These are phyloP conservation scores for Noccaea caerulescens DNA, from an alignment of 345 rosid species.

Conservation along the genomic window DNA sequence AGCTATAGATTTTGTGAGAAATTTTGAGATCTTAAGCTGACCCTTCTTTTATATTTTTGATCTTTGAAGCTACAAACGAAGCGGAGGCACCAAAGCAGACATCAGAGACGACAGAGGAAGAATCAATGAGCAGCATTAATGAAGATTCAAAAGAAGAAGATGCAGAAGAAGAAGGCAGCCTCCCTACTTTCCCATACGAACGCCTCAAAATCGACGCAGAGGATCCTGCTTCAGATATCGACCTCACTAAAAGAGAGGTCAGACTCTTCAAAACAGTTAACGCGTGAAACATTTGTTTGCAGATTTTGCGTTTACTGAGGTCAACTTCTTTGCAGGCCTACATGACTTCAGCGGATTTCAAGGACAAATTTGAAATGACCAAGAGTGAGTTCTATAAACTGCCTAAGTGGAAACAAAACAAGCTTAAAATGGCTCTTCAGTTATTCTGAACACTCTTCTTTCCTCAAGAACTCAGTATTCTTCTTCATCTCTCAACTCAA, in stretches of 20 bases:
- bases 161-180: slow-evolving; percentile 84
- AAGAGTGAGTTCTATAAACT: slow-evolving; percentile 78
- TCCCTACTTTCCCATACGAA: slow-evolving; percentile 78
- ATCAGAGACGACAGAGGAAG: slow-evolving; percentile 61
- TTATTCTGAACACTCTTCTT: slow-evolving; percentile 62
- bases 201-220: slow-evolving; percentile 67
- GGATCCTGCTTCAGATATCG: slow-evolving; percentile 76
- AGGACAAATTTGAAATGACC: slow-evolving; percentile 89
- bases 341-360: slow-evolving; percentile 70
- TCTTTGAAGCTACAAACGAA: slow-evolving; percentile 57
- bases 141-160: slow-evolving; percentile 90
- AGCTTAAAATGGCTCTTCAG: slow-evolving; percentile 83
- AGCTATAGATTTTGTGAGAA: slow-evolving; percentile 7
- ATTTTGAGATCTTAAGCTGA: slow-evolving; percentile 18
- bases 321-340: slow-evolving; percentile 63
- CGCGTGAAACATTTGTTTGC: neutral
- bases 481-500: slow-evolving; percentile 39
- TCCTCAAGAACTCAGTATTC: slow-evolving; percentile 30
- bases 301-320: neutral
- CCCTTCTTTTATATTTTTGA: slow-evolving; percentile 33
- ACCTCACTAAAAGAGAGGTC: slow-evolving; percentile 95
- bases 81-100: slow-evolving; percentile 48
- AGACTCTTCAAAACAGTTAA: slow-evolving; percentile 14
- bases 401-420: slow-evolving; percentile 99
- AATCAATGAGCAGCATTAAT: slow-evolving; percentile 63